Percentiles rank a stretch among this genome's conserved stretches.
Conservation (phyloP, 2,329 filamentous ascomycete species). For the Capronia epimyces region DNA sequence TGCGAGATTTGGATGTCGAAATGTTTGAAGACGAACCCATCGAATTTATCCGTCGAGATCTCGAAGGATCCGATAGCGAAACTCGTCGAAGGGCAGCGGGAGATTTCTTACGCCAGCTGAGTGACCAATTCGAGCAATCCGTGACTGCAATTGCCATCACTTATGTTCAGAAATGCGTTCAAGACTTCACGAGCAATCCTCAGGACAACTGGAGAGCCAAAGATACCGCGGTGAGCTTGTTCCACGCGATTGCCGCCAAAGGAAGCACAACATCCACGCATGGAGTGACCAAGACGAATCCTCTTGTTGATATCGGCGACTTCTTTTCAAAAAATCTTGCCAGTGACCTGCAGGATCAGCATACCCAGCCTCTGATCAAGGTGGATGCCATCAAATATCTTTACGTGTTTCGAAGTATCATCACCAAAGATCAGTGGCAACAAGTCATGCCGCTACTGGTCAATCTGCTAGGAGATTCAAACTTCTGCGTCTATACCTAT, state of each 20-base stretch:
- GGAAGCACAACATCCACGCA: constrained; percentile 79
- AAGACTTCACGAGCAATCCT: constrained; percentile 63
- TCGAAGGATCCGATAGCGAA: constrained; percentile 94
- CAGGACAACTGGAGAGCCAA: constrained; percentile 86
- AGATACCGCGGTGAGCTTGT: constrained; percentile 96
- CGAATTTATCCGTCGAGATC: constrained; percentile 89
- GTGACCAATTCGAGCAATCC: constrained; percentile 77
- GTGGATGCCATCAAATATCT: constrained; percentile 98
- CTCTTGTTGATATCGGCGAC: constrained; percentile 79
- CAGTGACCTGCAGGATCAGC: constrained; percentile 70
- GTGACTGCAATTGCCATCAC: constrained; percentile 82
- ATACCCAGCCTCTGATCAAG: constrained; percentile 78
- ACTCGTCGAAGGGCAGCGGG: constrained; percentile 87
- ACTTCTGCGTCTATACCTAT: constrained; percentile 97
- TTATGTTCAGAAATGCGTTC: constrained; percentile 81
- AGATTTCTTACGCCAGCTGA: constrained; percentile 83
- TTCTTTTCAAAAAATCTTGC: constrained; percentile 94
- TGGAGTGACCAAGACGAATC: constrained; percentile 85
- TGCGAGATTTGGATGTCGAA: constrained; percentile 90
- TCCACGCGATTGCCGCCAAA: constrained; percentile 88
- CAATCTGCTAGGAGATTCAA: constrained; percentile 79
- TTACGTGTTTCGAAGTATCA: constrained; percentile 91
- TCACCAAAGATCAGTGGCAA: constrained; percentile 88
- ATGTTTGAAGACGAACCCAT: constrained; percentile 98
- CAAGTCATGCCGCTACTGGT: constrained; percentile 83